Evolutionary conservation across 176 grass and related monocot species (phyloP), one percentile per base, ranked within the genome.

Genomic region (Calamus simplicifolius): DNA sequence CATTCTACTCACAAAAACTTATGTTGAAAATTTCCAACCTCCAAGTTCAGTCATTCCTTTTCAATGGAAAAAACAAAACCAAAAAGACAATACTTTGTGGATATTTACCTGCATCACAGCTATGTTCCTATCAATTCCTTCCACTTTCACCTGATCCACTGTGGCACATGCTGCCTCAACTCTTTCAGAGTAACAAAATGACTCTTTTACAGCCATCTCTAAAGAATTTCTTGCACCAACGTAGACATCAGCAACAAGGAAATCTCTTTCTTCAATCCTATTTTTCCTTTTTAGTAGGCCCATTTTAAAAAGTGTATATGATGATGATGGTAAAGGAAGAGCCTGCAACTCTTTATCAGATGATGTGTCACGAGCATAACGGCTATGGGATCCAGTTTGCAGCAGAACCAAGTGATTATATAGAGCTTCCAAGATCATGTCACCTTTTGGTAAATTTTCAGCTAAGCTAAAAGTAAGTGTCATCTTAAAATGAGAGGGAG

Each of bases 381-480:
- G 56, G n/a, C 29, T 77, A 48, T 64, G 69, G 19, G 59, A 77
- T 73, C 64, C 80, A 4, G 55, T 70, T 52, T 66, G 49, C 2
- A 87, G 61, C 7, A 72, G 60, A 31, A 85, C 56, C 62, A 92
- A 65, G 48, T 98, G 75, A 38, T 43, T 70, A 5, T 91, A 70
- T 70, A 98, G 51, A 23, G 84, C 93, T 53, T 85, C 84, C 63
- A 98, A 26, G 71, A 98, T 85, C 58, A 85, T 92, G 61, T 98
- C 93, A 18, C 93, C 93, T 64, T 98, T 92, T 14, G 93, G 93
- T 26, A 98, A 67, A 65, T 92, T 92, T 77, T 98, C 93, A 56
- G 87, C 87, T 18, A 98, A 35, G 76, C 88, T 88, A 66, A 98
- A 98, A 15, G 84, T 76, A 49, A 98, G 84, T 66, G 73, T 88